phyloP scores from a whole-genome alignment of 2,329 filamentous ascomycete species.

The Aspergillus texensis region DNA sequence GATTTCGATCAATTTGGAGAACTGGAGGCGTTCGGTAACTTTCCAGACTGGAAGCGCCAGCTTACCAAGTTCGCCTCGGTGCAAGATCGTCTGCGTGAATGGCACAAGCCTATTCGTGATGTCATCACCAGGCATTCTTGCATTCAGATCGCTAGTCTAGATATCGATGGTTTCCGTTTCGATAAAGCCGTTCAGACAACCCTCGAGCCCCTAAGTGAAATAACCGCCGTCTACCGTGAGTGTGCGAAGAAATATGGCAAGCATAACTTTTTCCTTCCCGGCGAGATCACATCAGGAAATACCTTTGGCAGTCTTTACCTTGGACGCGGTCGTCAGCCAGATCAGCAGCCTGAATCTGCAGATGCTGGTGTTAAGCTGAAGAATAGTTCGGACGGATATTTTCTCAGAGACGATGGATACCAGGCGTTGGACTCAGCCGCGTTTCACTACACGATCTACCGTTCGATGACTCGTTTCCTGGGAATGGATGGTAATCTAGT shows the following conservation, averaged over 20 bases:
- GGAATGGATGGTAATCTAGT: constrained; percentile 61
- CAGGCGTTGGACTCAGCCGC: constrained; percentile 62
- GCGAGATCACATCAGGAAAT: constrained; percentile 67
- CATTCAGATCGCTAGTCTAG: constrained; percentile 62
- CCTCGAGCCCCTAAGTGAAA: constrained; percentile 62
- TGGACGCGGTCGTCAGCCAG: constrained; percentile 61
- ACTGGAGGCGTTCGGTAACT: constrained; percentile 64
- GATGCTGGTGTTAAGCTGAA: constrained; percentile 53
- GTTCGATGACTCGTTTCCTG: constrained; percentile 63
- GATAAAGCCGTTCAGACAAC: constrained; percentile 69
- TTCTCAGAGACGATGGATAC: constrained; percentile 56
- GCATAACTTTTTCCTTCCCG: constrained; percentile 65
- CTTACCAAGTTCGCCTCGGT: constrained; percentile 68
- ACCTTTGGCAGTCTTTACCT: constrained; percentile 63
- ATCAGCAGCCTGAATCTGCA: constrained; percentile 52
- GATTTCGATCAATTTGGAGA: constrained; percentile 69
- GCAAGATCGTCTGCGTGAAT: constrained; percentile 68
- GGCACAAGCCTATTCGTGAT: constrained; percentile 60
- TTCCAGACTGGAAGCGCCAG: constrained; percentile 65
- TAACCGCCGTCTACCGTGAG: constrained; percentile 59
- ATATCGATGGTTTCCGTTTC: constrained; percentile 68
- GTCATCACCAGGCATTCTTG: constrained; percentile 65
- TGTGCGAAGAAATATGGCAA: constrained; percentile 62
- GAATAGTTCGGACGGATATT: constrained; percentile 48
- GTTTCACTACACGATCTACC: constrained; percentile 66